Percentiles rank a stretch among this genome's conserved stretches.
These are phyloP conservation scores for Davidsoniella neocaledoniae DNA, from an alignment of 2,329 filamentous ascomycete species.

Conservation along the genomic window DNA sequence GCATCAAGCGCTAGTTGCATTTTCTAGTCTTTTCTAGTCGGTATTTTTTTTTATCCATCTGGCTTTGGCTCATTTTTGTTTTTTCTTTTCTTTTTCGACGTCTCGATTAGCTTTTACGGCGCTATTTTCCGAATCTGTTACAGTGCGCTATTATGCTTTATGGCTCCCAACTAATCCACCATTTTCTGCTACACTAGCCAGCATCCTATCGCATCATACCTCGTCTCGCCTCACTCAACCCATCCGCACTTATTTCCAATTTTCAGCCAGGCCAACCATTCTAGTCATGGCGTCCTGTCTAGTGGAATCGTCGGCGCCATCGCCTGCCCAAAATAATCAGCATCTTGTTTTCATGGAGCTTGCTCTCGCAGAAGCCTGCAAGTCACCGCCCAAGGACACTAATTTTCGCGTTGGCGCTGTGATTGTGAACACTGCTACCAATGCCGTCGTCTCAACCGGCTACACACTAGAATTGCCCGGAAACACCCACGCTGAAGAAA, in stretches of 20 bases:
- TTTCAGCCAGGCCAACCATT: background rate
- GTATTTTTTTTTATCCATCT: background rate
- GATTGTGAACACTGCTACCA: slow-evolving; percentile 43
- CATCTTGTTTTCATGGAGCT: slow-evolving; percentile 4
- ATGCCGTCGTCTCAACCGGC: slow-evolving; percentile 55
- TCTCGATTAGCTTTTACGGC: too few species aligned
- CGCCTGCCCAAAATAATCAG: background rate
- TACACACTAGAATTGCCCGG: slow-evolving; percentile 82
- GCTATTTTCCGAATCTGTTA: too few species aligned
- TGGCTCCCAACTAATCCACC: too few species aligned
- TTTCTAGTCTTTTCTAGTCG: background rate
- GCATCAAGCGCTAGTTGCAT: background rate
- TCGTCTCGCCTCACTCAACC: background rate
- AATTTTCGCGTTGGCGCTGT: slow-evolving; percentile 93
- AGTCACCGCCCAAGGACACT: slow-evolving; percentile 61
- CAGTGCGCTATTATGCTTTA: too few species aligned
- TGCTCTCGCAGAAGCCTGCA: slow-evolving; percentile 8
- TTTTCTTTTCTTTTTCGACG: background rate
- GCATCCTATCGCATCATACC: background rate
- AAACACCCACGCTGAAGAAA: slow-evolving; percentile 95
- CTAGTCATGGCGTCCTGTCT: too few species aligned
- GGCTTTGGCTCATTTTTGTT: too few species aligned
- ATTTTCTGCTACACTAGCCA: background rate
- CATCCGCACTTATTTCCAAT: background rate
- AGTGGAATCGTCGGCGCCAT: background rate